phyloP scores from a whole-genome alignment of 306 rosid species.

The Lathyrus aphaca region DNA sequence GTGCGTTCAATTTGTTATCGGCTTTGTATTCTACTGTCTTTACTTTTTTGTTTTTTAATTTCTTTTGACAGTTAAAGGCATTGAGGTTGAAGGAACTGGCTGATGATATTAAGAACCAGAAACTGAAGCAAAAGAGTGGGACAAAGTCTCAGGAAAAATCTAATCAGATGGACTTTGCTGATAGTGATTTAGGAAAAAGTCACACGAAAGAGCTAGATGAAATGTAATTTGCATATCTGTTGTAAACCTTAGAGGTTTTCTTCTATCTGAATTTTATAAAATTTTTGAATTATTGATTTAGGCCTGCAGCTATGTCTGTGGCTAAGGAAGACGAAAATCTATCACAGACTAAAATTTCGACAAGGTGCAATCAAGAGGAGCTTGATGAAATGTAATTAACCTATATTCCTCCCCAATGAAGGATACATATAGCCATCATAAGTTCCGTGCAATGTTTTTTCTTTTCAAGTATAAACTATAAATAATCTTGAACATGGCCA shows the following conservation, averaged over 20 bases:
- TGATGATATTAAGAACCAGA: conserved; percentile 74
- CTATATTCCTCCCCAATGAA: conserved; percentile 34
- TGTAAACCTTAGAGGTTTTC: conserved; percentile 16
- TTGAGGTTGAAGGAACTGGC: conserved; percentile 71
- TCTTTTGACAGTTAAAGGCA: conserved; percentile 61
- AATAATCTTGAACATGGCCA: conserved; percentile 25
- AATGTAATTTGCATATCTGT: conserved; percentile 53
- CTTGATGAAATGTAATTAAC: conserved; percentile 76
- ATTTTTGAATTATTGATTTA: conserved; percentile 38
- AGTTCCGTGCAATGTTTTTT: background rate
- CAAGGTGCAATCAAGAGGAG: conserved; percentile 58
- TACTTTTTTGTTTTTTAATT: conserved; percentile 3
- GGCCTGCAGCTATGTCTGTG: conserved; percentile 54
- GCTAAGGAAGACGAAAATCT: conserved; percentile 44
- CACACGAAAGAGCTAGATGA: conserved; percentile 59
- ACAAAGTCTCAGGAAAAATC: conserved; percentile 51
- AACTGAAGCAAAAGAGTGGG: conserved; percentile 55
- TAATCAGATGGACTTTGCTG: conserved; percentile 42
- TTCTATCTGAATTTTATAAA: conserved; percentile 24
- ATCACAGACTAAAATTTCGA: conserved; percentile 16
- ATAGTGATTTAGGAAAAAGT: conserved; percentile 41
- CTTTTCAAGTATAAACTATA: background rate
- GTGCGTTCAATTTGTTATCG: conserved; percentile 19
- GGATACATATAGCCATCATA: conserved; percentile 2
- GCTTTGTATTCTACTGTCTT: conserved; percentile 18